Conservation (phyloP, 2,329 filamentous ascomycete species). For the Aspergillus intermedius region DNA sequence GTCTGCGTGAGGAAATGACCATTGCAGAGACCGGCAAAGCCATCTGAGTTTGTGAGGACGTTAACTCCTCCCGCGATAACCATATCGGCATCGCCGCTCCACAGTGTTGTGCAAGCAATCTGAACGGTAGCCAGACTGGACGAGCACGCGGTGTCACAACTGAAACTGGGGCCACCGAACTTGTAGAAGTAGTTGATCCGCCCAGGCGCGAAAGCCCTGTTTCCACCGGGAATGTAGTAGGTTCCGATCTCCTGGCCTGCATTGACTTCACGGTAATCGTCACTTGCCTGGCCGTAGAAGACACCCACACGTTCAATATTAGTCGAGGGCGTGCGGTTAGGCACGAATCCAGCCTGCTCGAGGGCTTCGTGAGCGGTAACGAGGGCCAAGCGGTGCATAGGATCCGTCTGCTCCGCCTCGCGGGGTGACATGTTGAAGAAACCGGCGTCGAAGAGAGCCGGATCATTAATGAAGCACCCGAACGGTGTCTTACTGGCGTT, state of each 20-base stretch:
- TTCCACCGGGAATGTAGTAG: constrained; percentile 57
- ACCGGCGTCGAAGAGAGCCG: constrained; percentile 32
- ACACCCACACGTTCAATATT: constrained; percentile 58
- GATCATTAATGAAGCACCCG: constrained; percentile 34
- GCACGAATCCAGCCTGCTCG: constrained; percentile 70
- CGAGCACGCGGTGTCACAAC: constrained; percentile 68
- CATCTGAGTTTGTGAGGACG: constrained; percentile 66
- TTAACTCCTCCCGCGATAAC: constrained; percentile 73
- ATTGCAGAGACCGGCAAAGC: constrained; percentile 65
- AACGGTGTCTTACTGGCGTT: constrained; percentile 27
- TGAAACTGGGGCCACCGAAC: constrained; percentile 64
- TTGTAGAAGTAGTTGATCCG: constrained; percentile 71
- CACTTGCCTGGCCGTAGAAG: constrained; percentile 65
- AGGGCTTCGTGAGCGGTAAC: constrained; percentile 73
- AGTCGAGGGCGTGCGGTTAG: constrained; percentile 61
- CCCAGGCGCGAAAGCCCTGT: constrained; percentile 53
- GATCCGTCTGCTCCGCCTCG: constrained; percentile 65
- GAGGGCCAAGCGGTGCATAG: constrained; percentile 68
- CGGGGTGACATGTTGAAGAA: constrained; percentile 56
- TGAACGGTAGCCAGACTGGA: constrained; percentile 57
- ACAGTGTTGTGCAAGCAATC: constrained; percentile 63
- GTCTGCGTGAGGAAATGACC: constrained; percentile 24
- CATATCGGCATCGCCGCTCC: constrained; percentile 69
- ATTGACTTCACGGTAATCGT: constrained; percentile 61
- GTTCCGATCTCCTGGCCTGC: constrained; percentile 63